Conservation (phyloP, 2,329 filamentous ascomycete species). For the Colletotrichum tropicicola region DNA sequence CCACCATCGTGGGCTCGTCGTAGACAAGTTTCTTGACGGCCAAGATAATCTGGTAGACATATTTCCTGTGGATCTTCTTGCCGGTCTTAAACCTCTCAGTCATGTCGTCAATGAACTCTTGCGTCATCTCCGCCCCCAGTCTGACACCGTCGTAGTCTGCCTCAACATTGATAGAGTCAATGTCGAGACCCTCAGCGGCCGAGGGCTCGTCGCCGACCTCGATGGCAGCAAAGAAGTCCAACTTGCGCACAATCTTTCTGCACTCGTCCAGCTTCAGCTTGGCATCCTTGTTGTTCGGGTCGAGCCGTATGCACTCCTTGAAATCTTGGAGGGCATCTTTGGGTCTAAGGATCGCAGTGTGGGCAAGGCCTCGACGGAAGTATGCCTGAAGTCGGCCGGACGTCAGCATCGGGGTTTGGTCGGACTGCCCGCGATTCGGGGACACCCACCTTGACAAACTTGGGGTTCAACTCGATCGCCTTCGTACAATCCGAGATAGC, state of each 20-base stretch:
- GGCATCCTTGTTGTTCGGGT: constrained; percentile 88
- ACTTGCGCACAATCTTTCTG: constrained; percentile 90
- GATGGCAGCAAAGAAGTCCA: constrained; percentile 94
- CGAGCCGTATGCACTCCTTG: constrained; percentile 87
- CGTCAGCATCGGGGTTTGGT: constrained; percentile 26
- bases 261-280: constrained; percentile 92
- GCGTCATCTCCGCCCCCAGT: constrained; percentile 85
- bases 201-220: constrained; percentile 93
- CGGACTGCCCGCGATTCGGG: not conserved
- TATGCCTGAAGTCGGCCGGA: constrained; percentile 71
- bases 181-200: constrained; percentile 87
- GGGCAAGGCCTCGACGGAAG: constrained; percentile 91
- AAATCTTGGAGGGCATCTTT: constrained; percentile 92
- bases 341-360: constrained; percentile 89
- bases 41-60: constrained; percentile 95
- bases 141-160: constrained; percentile 84
- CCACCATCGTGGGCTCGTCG: constrained; percentile 96
- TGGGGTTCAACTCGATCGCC: constrained; percentile 88
- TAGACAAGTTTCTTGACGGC: constrained; percentile 90
- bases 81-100: constrained; percentile 93
- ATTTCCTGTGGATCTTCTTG: constrained; percentile 95
- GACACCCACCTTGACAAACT: constrained; percentile 81
- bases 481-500: constrained; percentile 90
- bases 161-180: constrained; percentile 87
- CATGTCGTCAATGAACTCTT: constrained; percentile 98